These are phyloP conservation scores for Phtheirospermum japonicum DNA, from an alignment of 257 asterid genomes.

Conservation along the genomic window DNA sequence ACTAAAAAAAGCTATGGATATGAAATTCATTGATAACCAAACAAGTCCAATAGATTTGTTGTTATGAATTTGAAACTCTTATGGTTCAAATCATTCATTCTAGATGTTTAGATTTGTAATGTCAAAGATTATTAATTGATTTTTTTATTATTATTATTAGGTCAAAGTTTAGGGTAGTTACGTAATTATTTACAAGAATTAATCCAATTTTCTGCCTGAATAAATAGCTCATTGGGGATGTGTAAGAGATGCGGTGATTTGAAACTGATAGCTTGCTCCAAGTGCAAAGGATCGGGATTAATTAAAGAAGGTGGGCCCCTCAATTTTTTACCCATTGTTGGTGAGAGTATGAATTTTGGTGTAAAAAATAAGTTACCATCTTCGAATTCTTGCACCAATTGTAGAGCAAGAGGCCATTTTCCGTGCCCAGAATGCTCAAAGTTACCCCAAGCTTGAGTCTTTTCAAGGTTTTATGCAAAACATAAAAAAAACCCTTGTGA, in stretches of 20 bases:
- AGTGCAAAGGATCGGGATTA: slow-evolving; percentile 71
- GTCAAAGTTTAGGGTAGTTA: background rate
- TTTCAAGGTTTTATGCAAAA: background rate
- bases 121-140: too few relatives aligned
- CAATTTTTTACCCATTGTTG: slow-evolving; percentile 37
- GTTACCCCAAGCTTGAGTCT: slow-evolving; percentile 21
- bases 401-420: slow-evolving; percentile 65
- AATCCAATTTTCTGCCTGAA: too few relatives aligned
- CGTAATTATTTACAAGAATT: background rate
- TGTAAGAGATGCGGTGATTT: slow-evolving; percentile 88
- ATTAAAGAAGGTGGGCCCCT: slow-evolving; percentile 51
- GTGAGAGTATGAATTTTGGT: slow-evolving; percentile 29
- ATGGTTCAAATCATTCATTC: too few relatives aligned
- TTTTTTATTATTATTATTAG: background rate
- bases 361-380: slow-evolving; percentile 29
- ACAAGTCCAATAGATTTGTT: too few relatives aligned
- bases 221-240: slow-evolving; percentile 71
- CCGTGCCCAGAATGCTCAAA: slow-evolving; percentile 62
- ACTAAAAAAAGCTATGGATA: too few relatives aligned
- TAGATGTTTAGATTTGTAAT: too few relatives aligned
- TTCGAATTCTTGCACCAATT: slow-evolving; percentile 39
- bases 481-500: background rate
- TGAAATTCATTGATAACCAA: too few relatives aligned
- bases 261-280: slow-evolving; percentile 69
- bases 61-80: too few relatives aligned